A percentile compares a stretch with the other conserved stretches of the same genome.
These are phyloP conservation scores for Berberis vulgaris DNA, from an alignment of 164 flowering plant genomes.

Conservation along the genomic window DNA sequence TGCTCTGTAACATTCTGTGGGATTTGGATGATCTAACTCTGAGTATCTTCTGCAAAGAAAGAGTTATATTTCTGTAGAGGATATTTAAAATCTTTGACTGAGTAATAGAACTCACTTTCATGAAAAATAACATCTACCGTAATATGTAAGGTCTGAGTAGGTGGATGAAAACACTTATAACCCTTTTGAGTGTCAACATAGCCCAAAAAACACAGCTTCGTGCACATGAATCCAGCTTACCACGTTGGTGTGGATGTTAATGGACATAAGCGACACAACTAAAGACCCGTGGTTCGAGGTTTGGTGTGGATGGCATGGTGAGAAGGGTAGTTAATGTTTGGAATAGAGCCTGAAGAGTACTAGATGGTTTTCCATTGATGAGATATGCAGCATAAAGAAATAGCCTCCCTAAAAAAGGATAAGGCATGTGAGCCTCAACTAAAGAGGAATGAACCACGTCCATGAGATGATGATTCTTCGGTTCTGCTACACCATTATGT, in stretches of 20 bases:
- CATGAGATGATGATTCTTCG: background rate
- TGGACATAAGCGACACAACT: background rate
- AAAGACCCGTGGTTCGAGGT: background rate
- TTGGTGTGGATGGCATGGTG: background rate
- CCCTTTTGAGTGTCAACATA: background rate
- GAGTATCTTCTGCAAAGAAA: background rate
- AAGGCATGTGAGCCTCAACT: too few species aligned
- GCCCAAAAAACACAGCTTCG: background rate
- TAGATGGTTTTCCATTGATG: background rate
- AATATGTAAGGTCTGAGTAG: background rate
- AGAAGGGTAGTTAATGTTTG: background rate
- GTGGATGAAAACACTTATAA: background rate
- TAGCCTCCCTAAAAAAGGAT: too few species aligned
- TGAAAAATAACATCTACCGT: background rate
- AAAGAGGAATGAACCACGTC: background rate
- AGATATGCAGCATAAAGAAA: background rate
- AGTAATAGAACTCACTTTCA: background rate
- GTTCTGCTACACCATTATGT: constrained; percentile 4
- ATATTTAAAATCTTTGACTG: background rate
- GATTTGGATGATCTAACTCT: background rate
- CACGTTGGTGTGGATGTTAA: background rate
- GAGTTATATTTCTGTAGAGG: background rate
- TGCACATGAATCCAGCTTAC: background rate
- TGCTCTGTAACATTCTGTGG: too few species aligned
- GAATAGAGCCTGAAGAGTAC: background rate